Conservation (phyloP, 2,329 filamentous ascomycete species). For the Sordariomycetes sp. region DNA sequence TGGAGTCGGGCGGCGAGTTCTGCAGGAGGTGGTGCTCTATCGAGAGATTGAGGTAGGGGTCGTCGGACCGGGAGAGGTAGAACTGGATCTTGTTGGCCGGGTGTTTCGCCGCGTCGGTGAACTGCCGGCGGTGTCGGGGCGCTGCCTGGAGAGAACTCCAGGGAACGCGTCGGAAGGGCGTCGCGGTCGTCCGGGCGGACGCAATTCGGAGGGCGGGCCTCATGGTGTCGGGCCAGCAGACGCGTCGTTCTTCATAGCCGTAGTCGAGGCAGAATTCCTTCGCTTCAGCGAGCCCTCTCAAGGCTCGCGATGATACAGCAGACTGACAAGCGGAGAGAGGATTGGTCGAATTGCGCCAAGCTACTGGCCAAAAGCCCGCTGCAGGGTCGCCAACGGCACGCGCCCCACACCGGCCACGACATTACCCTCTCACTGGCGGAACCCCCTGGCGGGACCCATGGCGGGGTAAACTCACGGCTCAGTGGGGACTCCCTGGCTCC, state of each 20-base stretch:
- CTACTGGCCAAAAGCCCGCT: neutral
- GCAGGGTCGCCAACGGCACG: neutral
- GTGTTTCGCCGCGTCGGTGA: conserved; percentile 23
- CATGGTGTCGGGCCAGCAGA: neutral
- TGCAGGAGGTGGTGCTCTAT: conserved; percentile 85
- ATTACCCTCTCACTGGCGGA: neutral
- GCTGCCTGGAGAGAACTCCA: conserved; percentile 2
- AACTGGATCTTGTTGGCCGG: conserved; percentile 45
- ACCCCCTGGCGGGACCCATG: neutral
- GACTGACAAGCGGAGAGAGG: no score
- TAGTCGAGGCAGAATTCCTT: neutral
- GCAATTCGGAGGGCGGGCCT: neutral
- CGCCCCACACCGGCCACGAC: neutral
- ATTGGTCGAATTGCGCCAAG: neutral
- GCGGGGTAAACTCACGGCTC: neutral
- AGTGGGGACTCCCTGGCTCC: no score
- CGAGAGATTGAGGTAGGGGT: conserved; percentile 84
- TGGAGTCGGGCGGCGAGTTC: conserved; percentile 56
- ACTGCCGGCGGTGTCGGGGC: conserved; percentile 13
- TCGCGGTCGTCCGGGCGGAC: neutral
- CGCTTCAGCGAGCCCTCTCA: no score
- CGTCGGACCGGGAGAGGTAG: conserved; percentile 53
- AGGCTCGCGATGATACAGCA: no score
- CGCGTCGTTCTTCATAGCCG: neutral
- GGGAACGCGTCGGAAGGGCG: neutral